Percentiles rank a stretch among this genome's conserved stretches.
These are phyloP conservation scores for Irpex lacteus DNA, from an alignment of 1,284 basidiomycete species.

Conservation along the genomic window DNA sequence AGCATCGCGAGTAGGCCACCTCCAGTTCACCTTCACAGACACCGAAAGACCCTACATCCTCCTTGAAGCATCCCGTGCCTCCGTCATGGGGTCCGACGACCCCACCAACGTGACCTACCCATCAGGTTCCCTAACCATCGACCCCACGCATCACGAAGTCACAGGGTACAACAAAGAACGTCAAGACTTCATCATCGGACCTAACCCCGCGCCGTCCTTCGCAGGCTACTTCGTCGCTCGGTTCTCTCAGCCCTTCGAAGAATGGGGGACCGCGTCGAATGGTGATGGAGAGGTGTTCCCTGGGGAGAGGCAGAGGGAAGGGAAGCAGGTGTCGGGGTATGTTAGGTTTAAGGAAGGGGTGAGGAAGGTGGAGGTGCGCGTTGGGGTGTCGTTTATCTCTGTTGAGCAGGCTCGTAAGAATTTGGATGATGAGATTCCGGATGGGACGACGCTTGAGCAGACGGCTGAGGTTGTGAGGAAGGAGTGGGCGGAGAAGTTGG, in stretches of 20 bases:
- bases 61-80: constrained; percentile 67
- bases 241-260: constrained; percentile 51
- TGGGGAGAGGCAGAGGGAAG: constrained; percentile 29
- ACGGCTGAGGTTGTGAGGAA: constrained; percentile 58
- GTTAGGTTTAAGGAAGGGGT: constrained; percentile 44
- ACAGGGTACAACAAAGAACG: constrained; percentile 72
- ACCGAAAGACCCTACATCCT: constrained; percentile 57
- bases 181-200: constrained; percentile 71
- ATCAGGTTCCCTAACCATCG: constrained; percentile 52
- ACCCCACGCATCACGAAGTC: constrained; percentile 49
- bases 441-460: constrained; percentile 56
- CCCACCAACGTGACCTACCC: constrained; percentile 63
- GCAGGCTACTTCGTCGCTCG: constrained; percentile 78
- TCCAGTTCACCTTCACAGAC: constrained; percentile 67
- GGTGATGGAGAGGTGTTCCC: constrained; percentile 36
- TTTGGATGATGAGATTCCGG: constrained; percentile 60
- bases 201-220: constrained; percentile 49
- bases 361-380: constrained; percentile 52
- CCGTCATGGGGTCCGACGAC: constrained; percentile 55
- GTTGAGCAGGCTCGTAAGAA: constrained; percentile 70
- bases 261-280: constrained; percentile 41
- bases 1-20: constrained; percentile 79
- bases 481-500: constrained; percentile 73
- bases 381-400: constrained; percentile 81
- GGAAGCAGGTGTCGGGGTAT: constrained; percentile 55